Evolutionary conservation across 352 stramenopile species (phyloP).

Genomic region (Globisporangium radiosum): DNA sequence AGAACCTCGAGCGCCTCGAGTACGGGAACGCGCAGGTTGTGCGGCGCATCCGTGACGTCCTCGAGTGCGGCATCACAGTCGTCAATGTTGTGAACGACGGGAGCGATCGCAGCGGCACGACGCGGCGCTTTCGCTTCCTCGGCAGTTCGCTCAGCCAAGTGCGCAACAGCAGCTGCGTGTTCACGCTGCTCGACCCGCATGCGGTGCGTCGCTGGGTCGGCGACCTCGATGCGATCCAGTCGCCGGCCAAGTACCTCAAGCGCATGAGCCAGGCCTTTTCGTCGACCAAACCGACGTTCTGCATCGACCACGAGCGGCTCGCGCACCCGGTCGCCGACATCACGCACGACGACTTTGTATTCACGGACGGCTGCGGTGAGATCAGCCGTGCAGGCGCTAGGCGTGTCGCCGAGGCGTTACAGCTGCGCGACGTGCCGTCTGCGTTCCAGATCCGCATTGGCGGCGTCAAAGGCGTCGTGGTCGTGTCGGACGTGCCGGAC

Average conservation of each 20-base stretch:
- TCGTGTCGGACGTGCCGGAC: constrained; percentile 40
- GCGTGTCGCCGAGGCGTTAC: constrained; percentile 29
- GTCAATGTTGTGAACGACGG: constrained; percentile 15
- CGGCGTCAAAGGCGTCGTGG: constrained; percentile 70
- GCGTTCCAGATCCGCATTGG: constrained; percentile 72
- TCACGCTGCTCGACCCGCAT: constrained; percentile 51
- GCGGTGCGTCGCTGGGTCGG: constrained; percentile 53
- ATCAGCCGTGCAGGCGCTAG: constrained; percentile 32
- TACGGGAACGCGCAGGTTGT: constrained; percentile 35
- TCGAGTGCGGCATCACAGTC: constrained; percentile 34
- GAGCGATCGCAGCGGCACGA: background rate
- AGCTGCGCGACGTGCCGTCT: constrained; percentile 35
- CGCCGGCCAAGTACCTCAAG: constrained; percentile 71
- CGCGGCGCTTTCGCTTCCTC: constrained; percentile 42
- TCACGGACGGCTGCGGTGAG: constrained; percentile 73
- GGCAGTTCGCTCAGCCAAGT: constrained; percentile 73
- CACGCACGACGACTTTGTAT: constrained; percentile 31
- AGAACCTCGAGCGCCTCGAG: constrained; percentile 68
- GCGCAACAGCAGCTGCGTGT: constrained; percentile 63
- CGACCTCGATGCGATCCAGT: constrained; percentile 41
- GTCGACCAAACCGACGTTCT: constrained; percentile 47
- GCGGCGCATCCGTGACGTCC: constrained; percentile 28
- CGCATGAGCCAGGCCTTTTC: constrained; percentile 71
- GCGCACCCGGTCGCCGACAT: constrained; percentile 43
- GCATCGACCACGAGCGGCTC: constrained; percentile 34